Evolutionary conservation across 2,329 filamentous ascomycete genomes (phyloP).

Genomic region (Colletotrichum navitas): DNA sequence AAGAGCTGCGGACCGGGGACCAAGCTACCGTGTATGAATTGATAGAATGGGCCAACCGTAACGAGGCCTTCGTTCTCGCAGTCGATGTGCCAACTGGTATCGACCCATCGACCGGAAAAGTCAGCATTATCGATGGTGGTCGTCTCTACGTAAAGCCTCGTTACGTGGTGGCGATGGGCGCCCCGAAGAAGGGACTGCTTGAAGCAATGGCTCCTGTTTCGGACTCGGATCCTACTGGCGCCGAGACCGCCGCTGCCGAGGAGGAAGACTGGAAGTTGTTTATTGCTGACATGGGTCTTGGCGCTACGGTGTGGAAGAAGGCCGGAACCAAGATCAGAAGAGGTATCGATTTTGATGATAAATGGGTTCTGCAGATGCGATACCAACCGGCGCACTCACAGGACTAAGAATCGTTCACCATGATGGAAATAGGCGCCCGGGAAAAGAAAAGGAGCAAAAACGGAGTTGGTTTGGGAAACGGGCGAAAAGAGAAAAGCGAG

Average conservation of each 20-base stretch:
- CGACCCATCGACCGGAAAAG: conserved; percentile 80
- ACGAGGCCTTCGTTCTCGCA: conserved; percentile 83
- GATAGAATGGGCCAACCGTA: conserved; percentile 93
- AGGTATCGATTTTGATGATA: conserved; percentile 88
- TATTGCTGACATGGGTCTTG: conserved; percentile 89
- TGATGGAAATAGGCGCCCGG: neutral
- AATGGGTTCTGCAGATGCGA: conserved; percentile 83
- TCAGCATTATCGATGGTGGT: conserved; percentile 77
- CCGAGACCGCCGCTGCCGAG: conserved; percentile 49
- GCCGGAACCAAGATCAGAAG: conserved; percentile 84
- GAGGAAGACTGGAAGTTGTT: conserved; percentile 81
- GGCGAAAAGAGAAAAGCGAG: conserved; percentile 31
- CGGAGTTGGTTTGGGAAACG: conserved; percentile 12
- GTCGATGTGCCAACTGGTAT: conserved; percentile 94
- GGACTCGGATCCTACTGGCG: conserved; percentile 47
- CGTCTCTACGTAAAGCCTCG: conserved; percentile 85
- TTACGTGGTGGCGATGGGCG: conserved; percentile 86
- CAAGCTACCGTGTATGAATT: conserved; percentile 88
- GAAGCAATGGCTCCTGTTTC: conserved; percentile 77
- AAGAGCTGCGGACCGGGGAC: conserved; percentile 85
- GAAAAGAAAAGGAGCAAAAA: neutral
- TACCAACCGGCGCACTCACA: conserved; percentile 52
- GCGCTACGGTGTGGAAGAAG: conserved; percentile 85
- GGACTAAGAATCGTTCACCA: conserved; percentile 5
- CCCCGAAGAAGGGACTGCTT: conserved; percentile 86